A percentile compares a stretch with the other conserved stretches of the same genome.
phyloP scores from a whole-genome alignment of 495 filamentous ascomycete species.

The Xylaria acuta region DNA sequence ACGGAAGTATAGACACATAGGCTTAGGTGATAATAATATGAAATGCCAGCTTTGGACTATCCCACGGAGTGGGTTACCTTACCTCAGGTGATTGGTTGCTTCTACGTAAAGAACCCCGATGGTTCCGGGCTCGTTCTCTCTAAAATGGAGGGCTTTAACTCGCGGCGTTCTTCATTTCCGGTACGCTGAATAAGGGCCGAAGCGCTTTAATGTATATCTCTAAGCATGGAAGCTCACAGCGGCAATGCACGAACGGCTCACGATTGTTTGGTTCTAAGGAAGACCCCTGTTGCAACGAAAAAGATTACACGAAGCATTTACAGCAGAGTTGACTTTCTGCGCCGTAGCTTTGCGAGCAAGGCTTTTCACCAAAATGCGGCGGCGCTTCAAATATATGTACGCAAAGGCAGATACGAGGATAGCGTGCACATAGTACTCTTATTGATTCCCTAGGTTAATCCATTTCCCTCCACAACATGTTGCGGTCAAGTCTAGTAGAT shows the following conservation, averaged over 20 bases:
- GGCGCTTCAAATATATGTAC: background rate
- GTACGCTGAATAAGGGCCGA: background rate
- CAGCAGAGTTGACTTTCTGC: background rate
- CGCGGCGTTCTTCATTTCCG: background rate
- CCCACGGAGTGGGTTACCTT: background rate
- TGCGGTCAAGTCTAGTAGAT: background rate
- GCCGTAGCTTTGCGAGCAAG: background rate
- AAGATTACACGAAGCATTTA: background rate
- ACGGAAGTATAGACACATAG: background rate
- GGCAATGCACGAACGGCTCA: background rate
- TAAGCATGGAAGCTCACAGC: background rate
- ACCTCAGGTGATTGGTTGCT: background rate
- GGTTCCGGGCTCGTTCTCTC: background rate
- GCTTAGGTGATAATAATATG: background rate
- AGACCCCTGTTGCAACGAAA: background rate
- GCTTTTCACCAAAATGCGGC: background rate
- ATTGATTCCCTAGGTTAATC: background rate
- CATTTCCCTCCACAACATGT: background rate
- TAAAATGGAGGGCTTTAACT: background rate
- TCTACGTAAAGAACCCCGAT: background rate
- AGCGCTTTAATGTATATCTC: background rate
- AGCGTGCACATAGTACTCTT: background rate
- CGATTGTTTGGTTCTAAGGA: background rate
- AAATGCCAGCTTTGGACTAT: background rate
- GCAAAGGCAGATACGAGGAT: background rate